Evolutionary conservation across 768 basidiomycete genomes (phyloP).

Genomic region (Macrolepiota albuminosa): DNA sequence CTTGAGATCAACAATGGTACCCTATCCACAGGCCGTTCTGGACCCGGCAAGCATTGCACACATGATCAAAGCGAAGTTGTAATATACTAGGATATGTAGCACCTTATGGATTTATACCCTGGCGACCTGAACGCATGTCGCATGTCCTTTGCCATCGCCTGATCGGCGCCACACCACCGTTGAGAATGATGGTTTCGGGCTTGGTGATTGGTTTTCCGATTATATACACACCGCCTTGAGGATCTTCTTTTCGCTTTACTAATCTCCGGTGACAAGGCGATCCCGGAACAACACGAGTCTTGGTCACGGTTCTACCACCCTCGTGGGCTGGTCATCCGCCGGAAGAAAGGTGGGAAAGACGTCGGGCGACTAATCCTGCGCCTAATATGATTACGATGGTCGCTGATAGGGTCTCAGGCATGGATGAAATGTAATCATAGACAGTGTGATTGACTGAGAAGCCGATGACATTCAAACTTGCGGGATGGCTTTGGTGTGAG

Average conservation of each 20-base stretch:
- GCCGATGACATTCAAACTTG: not conserved
- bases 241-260: not conserved
- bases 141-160: not conserved
- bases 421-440: not conserved
- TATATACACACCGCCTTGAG: not conserved
- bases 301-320: not conserved
- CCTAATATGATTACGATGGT: not conserved
- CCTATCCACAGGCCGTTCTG: slow-evolving; percentile 61
- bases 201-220: not conserved
- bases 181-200: not conserved
- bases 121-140: not conserved
- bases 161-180: slow-evolving; percentile 4
- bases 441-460: not conserved
- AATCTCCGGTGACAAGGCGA: not conserved
- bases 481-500: not conserved
- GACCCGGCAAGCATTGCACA: slow-evolving; percentile 48
- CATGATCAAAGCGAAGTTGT: slow-evolving; percentile 50
- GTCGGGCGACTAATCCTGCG: not conserved
- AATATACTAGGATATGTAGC: not conserved
- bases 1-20: slow-evolving; percentile 40
- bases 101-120: slow-evolving; percentile 5
- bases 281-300: not conserved
- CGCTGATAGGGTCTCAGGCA: not conserved
- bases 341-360: not conserved
- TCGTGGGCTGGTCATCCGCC: not conserved